Percentiles rank a stretch among this genome's conserved stretches.
Conservation (phyloP, 1,284 basidiomycete species). For the Vanrija pseudolonga region DNA sequence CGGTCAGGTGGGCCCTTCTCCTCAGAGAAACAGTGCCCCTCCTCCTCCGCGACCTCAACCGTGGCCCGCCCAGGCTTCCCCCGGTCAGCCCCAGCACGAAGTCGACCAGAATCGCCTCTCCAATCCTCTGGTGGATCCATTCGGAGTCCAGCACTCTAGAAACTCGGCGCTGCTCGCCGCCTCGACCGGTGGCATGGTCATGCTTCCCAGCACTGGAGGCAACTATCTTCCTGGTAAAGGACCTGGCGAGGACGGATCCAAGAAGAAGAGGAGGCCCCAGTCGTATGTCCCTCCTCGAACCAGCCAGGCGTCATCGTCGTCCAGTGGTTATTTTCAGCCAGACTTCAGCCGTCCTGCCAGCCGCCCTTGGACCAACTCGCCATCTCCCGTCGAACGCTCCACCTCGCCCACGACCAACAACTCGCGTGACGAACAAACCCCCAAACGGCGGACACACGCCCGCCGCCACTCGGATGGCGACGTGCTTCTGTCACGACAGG, state of each 20-base stretch:
- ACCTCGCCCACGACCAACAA: background rate
- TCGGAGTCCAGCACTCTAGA: slow-evolving; percentile 28
- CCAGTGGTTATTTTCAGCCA: no score
- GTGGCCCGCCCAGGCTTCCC: background rate
- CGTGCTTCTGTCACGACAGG: slow-evolving; percentile 41
- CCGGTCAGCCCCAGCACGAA: slow-evolving; percentile 5
- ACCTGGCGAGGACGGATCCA: no score
- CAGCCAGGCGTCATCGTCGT: no score
- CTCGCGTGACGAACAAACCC: slow-evolving; percentile 1
- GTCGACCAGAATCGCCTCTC: no score
- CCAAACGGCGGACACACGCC: slow-evolving; percentile 11
- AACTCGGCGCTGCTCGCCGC: slow-evolving; percentile 35
- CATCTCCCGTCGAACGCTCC: no score
- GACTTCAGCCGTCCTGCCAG: no score
- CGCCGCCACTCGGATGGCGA: slow-evolving; percentile 44
- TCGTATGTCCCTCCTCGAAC: no score
- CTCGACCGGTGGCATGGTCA: slow-evolving; percentile 33
- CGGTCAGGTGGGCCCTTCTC: no score
- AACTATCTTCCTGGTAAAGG: no score
- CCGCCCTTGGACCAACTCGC: no score
- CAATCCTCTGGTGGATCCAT: background rate
- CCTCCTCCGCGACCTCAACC: background rate
- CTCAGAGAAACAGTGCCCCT: background rate
- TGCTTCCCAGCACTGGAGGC: background rate
- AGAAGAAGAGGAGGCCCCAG: no score